Base-by-base conservation (phyloP, 2,329 filamentous ascomycete genomes). In the Ceratocystis ficicola region DNA sequence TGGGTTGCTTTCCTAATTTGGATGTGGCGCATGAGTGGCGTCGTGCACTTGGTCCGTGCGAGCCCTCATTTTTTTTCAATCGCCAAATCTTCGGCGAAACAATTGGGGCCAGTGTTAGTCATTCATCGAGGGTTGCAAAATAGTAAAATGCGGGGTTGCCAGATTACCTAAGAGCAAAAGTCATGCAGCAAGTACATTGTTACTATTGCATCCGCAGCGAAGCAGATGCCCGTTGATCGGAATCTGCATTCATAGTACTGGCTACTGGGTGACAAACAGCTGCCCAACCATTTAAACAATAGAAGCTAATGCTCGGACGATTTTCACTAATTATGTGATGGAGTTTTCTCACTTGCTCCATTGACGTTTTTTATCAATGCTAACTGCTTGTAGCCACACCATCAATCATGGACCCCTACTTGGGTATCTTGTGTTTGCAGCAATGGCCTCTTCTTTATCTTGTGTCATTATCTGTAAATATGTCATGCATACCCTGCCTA, bases 1-100 rank as follows among this genome's bases (percentile, higher is more conserved):
- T 76, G 73, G 71, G 71, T 72, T 70, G 71, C 70, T 72, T 70
- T 69, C 72, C 72, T 71, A 70, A 74, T 75, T 68, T 72, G 66
- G 68, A 55, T 70, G 70, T 72, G 73, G 71, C 70, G 57, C 48
- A 48, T 8, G n/a, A 10, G 66, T 65, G 66, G 66, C 66, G 52
- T 44, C 55, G 44, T 5, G 6, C 17, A 68, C 36, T 41, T 68
- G 66, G 66, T 68, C 66, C 63, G 66, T 67, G 66, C 66, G 48
- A 62, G 66, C 66, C 66, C 66, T 67, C 63, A 65, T 65, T 67
- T 67, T 64, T 46, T 63, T 65, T 41, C 5, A 44, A 17, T 44
- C 62, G 41, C 32, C 44, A 41, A 15, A 66, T 22, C 55, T 44
- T 66, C 46, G 57, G 64, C 15, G 30, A 62, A 66, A 63, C 22